These are phyloP conservation scores for Oryza brachyantha DNA, from an alignment of 176 grass and related monocot genomes.

Conservation along the genomic window DNA sequence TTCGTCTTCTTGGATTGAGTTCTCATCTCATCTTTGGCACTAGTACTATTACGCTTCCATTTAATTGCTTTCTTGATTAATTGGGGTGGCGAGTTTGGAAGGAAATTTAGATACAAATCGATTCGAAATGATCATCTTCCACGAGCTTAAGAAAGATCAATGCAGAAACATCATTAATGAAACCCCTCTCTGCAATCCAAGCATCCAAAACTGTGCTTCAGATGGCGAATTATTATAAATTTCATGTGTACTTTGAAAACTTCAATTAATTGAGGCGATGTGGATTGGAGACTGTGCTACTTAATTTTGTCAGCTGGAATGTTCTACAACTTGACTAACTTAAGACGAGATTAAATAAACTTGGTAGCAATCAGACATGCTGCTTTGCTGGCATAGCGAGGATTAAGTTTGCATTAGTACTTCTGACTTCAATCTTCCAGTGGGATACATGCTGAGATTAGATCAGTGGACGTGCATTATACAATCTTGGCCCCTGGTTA, in stretches of 20 bases:
- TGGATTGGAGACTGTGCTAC: neutral
- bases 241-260: neutral
- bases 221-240: neutral
- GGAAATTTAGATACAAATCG: neutral
- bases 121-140: neutral
- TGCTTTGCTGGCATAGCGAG: neutral
- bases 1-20: neutral
- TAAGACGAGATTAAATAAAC: neutral
- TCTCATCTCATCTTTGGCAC: neutral
- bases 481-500: neutral
- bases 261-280: neutral
- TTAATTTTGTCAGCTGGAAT: neutral
- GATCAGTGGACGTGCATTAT: constrained; percentile 4
- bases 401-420: neutral
- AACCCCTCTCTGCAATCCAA: neutral
- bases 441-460: neutral
- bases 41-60: neutral
- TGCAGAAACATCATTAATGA: neutral
- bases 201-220: neutral
- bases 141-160: neutral
- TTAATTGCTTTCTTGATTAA: neutral
- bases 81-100: neutral
- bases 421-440: neutral
- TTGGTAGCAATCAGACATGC: neutral
- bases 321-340: constrained; percentile 3